phyloP scores from a whole-genome alignment of 2,329 filamentous ascomycete species.

The Pseudopithomyces maydicus region DNA sequence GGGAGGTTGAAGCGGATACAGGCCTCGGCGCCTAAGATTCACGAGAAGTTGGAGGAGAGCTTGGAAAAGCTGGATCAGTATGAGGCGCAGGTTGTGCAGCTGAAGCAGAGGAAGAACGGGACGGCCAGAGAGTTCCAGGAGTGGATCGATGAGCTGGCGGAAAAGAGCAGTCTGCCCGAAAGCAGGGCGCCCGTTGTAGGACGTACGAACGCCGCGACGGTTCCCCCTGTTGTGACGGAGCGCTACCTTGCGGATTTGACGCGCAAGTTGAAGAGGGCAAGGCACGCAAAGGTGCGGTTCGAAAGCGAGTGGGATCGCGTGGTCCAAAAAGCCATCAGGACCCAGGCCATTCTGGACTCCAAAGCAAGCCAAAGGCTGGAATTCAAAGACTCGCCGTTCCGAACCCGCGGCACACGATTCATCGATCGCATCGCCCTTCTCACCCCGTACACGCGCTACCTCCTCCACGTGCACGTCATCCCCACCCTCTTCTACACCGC shows the following conservation, averaged over 20 bases:
- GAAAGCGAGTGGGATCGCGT: constrained; percentile 83
- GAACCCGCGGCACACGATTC: constrained; percentile 58
- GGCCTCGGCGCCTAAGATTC: constrained; percentile 75
- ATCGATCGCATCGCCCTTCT: constrained; percentile 58
- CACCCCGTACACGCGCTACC: constrained; percentile 80
- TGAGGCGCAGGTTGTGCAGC: constrained; percentile 78
- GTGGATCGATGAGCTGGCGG: constrained; percentile 94
- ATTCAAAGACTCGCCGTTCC: constrained; percentile 63
- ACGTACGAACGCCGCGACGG: constrained; percentile 45
- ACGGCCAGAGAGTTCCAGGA: constrained; percentile 78
- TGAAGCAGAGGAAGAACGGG: constrained; percentile 80
- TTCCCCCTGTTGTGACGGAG: constrained; percentile 87
- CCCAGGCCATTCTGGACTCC: constrained; percentile 84
- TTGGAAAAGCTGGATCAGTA: constrained; percentile 78
- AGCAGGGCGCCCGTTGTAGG: constrained; percentile 44
- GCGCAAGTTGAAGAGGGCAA: constrained; percentile 77
- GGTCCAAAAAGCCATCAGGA: constrained; percentile 73
- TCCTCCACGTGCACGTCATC: constrained; percentile 74
- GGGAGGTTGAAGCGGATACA: constrained; percentile 77
- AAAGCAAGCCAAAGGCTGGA: constrained; percentile 79
- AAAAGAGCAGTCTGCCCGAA: constrained; percentile 74
- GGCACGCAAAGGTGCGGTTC: constrained; percentile 83
- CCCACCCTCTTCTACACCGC: constrained; percentile 69
- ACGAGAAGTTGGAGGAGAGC: constrained; percentile 88
- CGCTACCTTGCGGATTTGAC: constrained; percentile 92